Conservation (phyloP, 1,139 yeast species). For the Zygotorulaspora mrakii region DNA sequence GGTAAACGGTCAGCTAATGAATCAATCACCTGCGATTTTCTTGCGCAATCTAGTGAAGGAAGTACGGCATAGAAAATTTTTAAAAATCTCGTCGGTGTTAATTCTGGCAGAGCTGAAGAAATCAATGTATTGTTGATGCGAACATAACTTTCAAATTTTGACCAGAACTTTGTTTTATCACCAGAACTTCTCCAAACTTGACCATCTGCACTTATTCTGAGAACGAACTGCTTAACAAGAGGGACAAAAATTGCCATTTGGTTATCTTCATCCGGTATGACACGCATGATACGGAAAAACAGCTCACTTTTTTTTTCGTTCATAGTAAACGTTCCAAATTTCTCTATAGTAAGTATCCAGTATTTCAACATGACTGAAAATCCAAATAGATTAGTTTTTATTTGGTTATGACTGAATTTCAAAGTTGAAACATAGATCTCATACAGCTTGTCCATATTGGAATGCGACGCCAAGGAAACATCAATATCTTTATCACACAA, state of each 20-base stretch:
- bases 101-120: constrained; percentile 25
- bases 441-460: background rate
- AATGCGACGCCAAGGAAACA: background rate
- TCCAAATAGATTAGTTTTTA: constrained; percentile 12
- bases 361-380: constrained; percentile 17
- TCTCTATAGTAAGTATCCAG: constrained; percentile 7
- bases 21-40: constrained; percentile 24
- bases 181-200: constrained; percentile 5
- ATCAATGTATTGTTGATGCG: constrained; percentile 22
- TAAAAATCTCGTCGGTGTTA: constrained; percentile 15
- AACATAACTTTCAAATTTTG: constrained; percentile 18
- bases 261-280: constrained; percentile 8
- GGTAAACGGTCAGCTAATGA: constrained; percentile 14
- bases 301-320: constrained; percentile 4
- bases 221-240: constrained; percentile 6
- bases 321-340: background rate
- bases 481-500: background rate
- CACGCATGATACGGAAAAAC: constrained; percentile 11
- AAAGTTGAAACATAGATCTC: constrained; percentile 2
- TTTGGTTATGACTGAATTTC: constrained; percentile 2
- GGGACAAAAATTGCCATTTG: constrained; percentile 8
- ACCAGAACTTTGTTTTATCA: constrained; percentile 20
- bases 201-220: constrained; percentile 2
- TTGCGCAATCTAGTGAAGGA: constrained; percentile 19
- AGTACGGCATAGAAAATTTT: constrained; percentile 12